A percentile compares a stretch with the other conserved stretches of the same genome.
These are phyloP conservation scores for Bruguiera sexangula DNA, from an alignment of 345 rosid species.

Conservation along the genomic window DNA sequence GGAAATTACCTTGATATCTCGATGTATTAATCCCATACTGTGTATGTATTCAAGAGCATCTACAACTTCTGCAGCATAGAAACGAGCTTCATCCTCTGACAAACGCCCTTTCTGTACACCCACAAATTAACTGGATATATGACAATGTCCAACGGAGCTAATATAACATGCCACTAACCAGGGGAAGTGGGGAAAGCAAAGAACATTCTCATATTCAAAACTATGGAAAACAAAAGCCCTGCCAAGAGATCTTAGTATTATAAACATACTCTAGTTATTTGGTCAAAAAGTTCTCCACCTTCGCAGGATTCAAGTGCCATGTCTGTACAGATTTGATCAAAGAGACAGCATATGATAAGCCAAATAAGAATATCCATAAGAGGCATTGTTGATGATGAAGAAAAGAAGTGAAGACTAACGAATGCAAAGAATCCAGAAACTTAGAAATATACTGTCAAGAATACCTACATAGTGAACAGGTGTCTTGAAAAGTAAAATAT, in stretches of 20 bases:
- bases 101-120: constrained; percentile 70
- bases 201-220: not conserved
- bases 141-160: not conserved
- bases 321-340: constrained; percentile 45
- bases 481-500: constrained; percentile 89
- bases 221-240: not conserved
- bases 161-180: not conserved
- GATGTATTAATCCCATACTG: constrained; percentile 85
- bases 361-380: constrained; percentile 8
- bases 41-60: constrained; percentile 98
- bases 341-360: constrained; percentile 26
- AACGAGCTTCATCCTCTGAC: constrained; percentile 86
- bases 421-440: not conserved
- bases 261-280: constrained; percentile 84
- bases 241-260: not conserved
- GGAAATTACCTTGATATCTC: constrained; percentile 82
- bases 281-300: constrained; percentile 98
- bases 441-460: constrained; percentile 17
- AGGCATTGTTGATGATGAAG: not conserved
- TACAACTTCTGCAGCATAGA: constrained; percentile 85
- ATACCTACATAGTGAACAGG: constrained; percentile 78
- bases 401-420: not conserved
- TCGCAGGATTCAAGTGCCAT: constrained; percentile 99
- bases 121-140: constrained; percentile 13
- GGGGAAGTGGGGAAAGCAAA: not conserved